Evolutionary conservation across 139 green algal genomes (phyloP).

Genomic region (Coelastrella sp.): DNA sequence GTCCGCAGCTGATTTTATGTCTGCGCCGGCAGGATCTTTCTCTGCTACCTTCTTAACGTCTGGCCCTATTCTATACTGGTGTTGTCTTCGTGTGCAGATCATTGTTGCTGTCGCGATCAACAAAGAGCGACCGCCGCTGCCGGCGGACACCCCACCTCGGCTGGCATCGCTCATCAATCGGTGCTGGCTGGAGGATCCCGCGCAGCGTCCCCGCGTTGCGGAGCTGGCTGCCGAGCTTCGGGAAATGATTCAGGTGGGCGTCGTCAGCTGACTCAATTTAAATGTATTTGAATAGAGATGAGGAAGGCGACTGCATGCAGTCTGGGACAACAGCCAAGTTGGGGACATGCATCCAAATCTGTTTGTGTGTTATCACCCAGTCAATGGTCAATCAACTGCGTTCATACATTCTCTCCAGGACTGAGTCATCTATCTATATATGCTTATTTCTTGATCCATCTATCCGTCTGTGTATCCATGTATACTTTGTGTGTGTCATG

Average conservation of each 20-base stretch:
- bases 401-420: too few species aligned
- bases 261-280: background rate
- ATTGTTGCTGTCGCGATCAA: constrained; percentile 77
- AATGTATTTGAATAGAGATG: too few species aligned
- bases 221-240: constrained; percentile 64
- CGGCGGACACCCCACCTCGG: constrained; percentile 46
- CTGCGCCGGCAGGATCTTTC: too few species aligned
- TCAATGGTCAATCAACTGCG: too few species aligned
- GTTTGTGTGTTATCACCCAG: background rate
- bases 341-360: background rate
- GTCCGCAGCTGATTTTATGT: too few species aligned
- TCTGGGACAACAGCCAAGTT: too few species aligned
- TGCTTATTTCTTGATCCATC: too few species aligned
- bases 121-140: constrained; percentile 60
- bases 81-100: constrained; percentile 53
- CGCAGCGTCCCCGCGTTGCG: constrained; percentile 60
- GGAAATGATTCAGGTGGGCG: constrained; percentile 48
- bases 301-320: too few species aligned
- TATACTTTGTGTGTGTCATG: background rate
- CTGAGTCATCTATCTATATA: background rate
- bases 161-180: constrained; percentile 53
- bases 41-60: background rate
- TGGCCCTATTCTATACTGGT: background rate
- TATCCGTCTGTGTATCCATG: too few species aligned
- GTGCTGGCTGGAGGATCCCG: constrained; percentile 75